These are phyloP conservation scores for Phytopythium kandeliae DNA, from an alignment of 352 stramenopile genomes.

Conservation along the genomic window DNA sequence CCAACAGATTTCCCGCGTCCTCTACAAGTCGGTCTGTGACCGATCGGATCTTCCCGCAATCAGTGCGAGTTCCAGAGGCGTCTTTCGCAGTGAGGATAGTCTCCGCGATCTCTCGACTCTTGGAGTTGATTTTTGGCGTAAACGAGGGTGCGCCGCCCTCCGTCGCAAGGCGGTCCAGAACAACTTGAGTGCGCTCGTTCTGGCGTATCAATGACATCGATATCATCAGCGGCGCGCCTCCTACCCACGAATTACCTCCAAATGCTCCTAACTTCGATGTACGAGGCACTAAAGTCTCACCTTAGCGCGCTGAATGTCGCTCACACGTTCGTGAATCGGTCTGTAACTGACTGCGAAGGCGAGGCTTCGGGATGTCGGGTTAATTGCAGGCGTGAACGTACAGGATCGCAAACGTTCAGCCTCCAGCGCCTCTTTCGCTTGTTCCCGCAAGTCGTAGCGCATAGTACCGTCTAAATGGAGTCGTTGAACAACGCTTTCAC, in stretches of 20 bases:
- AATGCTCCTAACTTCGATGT: too few species aligned
- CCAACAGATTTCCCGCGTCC: constrained; percentile 36
- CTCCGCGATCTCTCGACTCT: constrained; percentile 57
- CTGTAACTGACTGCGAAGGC: constrained; percentile 41
- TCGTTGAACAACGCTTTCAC: constrained; percentile 39
- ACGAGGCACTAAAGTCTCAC: constrained; percentile 15
- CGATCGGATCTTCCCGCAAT: constrained; percentile 6
- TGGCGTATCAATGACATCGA: constrained; percentile 3
- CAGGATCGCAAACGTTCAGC: constrained; percentile 42
- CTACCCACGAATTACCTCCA: too few species aligned
- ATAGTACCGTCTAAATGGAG: constrained; percentile 54
- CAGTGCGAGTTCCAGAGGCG: not conserved
- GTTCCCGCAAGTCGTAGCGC: constrained; percentile 53
- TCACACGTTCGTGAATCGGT: constrained; percentile 59
- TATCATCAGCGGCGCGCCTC: not conserved
- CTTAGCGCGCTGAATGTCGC: constrained; percentile 61
- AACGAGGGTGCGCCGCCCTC: constrained; percentile 33
- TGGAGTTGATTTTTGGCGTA: constrained; percentile 50
- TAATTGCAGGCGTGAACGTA: constrained; percentile 70
- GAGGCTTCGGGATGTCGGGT: constrained; percentile 33
- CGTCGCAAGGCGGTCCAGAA: constrained; percentile 41
- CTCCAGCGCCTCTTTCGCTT: constrained; percentile 41
- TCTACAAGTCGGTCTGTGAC: constrained; percentile 54
- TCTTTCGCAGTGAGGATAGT: constrained; percentile 29
- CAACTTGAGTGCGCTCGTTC: constrained; percentile 36